Evolutionary conservation across 2,329 filamentous ascomycete species (phyloP).

Genomic region (Chaetomiaceae sp.): DNA sequence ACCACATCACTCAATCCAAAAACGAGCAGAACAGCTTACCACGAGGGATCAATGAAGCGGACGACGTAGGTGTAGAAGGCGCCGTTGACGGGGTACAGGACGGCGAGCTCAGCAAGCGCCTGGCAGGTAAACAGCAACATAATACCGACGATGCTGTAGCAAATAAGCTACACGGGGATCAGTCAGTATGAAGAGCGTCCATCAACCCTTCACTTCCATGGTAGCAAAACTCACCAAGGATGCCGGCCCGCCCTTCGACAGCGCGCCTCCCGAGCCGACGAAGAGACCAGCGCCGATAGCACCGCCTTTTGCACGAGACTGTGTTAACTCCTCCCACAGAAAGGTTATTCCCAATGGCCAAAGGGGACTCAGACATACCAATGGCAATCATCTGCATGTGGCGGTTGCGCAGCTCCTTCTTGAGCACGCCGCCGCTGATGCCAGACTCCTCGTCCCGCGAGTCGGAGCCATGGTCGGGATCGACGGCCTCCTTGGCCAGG

Average conservation of each 20-base stretch:
- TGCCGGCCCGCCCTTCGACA: constrained; percentile 57
- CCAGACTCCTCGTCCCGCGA: constrained; percentile 2
- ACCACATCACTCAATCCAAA: neutral
- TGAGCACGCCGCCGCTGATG: neutral
- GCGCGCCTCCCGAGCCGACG: constrained; percentile 59
- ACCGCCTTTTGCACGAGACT: too few species aligned
- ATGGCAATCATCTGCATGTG: constrained; percentile 41
- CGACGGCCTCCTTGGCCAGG: constrained; percentile 20
- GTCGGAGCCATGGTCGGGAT: constrained; percentile 16
- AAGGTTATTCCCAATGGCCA: neutral
- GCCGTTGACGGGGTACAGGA: constrained; percentile 56
- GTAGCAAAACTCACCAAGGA: constrained; percentile 29
- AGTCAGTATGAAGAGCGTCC: neutral
- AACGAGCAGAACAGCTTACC: constrained; percentile 30
- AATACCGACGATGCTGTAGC: constrained; percentile 51
- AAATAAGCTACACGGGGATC: constrained; percentile 36
- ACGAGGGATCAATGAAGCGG: constrained; percentile 57
- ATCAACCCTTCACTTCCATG: neutral
- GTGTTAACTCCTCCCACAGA: neutral
- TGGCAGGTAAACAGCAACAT: constrained; percentile 57
- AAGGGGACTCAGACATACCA: constrained; percentile 28
- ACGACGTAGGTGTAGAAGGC: constrained; percentile 59
- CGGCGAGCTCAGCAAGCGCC: constrained; percentile 56
- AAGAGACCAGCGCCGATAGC: constrained; percentile 58
- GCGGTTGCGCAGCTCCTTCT: constrained; percentile 8